Conservation (phyloP, 2,329 filamentous ascomycete genomes). For the Aspergillus oerlinghausenensis region DNA sequence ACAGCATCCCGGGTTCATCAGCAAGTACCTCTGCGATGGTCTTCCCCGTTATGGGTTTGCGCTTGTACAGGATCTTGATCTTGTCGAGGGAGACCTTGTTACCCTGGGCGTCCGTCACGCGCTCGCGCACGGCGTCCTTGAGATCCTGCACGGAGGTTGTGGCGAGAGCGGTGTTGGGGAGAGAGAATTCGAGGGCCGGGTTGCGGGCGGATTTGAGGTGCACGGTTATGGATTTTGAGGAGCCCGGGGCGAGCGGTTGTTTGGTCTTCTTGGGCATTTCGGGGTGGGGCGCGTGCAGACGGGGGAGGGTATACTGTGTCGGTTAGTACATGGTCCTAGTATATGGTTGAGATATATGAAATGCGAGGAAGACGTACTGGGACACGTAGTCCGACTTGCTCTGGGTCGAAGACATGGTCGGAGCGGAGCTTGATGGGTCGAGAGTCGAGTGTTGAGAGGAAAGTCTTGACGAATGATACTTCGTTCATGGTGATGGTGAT, state of each 20-base stretch:
- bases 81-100: constrained; percentile 55
- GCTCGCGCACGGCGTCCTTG: constrained; percentile 63
- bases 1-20: constrained; percentile 45
- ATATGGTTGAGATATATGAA: neutral
- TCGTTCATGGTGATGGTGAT: constrained; percentile 61
- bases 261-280: constrained; percentile 41
- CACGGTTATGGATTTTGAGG: constrained; percentile 36
- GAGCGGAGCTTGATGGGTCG: constrained; percentile 76
- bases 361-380: constrained; percentile 57
- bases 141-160: constrained; percentile 74
- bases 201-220: constrained; percentile 61
- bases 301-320: constrained; percentile 44
- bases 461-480: constrained; percentile 75
- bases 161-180: constrained; percentile 56
- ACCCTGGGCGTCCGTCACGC: constrained; percentile 50
- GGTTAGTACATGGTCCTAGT: neutral
- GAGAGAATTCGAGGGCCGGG: constrained; percentile 62
- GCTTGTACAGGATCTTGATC: constrained; percentile 79
- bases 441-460: constrained; percentile 73
- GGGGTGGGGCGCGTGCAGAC: constrained; percentile 41
- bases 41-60: constrained; percentile 81
- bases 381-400: constrained; percentile 67
- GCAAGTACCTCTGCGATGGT: constrained; percentile 68
- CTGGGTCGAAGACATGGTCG: constrained; percentile 85
- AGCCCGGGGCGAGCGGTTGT: constrained; percentile 30